phyloP scores from a whole-genome alignment of 495 filamentous ascomycete genomes.

The Hypoxylon rickii region DNA sequence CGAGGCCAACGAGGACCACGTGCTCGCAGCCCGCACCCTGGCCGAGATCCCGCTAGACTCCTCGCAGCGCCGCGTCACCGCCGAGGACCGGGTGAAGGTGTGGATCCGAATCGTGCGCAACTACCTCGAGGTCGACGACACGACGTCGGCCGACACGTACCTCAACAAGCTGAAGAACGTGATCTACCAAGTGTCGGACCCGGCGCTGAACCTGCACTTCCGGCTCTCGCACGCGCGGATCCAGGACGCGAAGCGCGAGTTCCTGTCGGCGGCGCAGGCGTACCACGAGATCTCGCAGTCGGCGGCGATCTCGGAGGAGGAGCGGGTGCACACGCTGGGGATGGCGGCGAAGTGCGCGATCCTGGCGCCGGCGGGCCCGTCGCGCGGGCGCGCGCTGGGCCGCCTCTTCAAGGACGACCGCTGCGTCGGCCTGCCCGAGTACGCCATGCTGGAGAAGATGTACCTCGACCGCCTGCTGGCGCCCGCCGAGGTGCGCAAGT shows the following conservation, averaged over 20 bases:
- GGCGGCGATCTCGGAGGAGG: slow-evolving; percentile 77
- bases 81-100: slow-evolving; percentile 74
- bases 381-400: slow-evolving; percentile 76
- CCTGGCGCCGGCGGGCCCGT: slow-evolving; percentile 86
- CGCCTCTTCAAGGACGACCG: slow-evolving; percentile 95
- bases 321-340: slow-evolving; percentile 76
- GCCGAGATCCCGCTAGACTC: slow-evolving; percentile 85
- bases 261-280: slow-evolving; percentile 84
- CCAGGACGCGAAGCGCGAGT: slow-evolving; percentile 84
- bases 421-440: slow-evolving; percentile 73
- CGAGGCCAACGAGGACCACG: slow-evolving; percentile 80
- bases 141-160: slow-evolving; percentile 79
- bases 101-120: slow-evolving; percentile 95
- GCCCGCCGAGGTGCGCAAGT: slow-evolving; percentile 80
- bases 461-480: slow-evolving; percentile 86
- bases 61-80: slow-evolving; percentile 79
- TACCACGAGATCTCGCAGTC: slow-evolving; percentile 86
- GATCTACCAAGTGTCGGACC: slow-evolving; percentile 75
- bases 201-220: slow-evolving; percentile 77
- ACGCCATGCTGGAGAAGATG: slow-evolving; percentile 94
- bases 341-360: slow-evolving; percentile 96
- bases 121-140: slow-evolving; percentile 93
- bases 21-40: slow-evolving; percentile 74
- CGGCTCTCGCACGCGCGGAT: slow-evolving; percentile 90
- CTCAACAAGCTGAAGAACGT: slow-evolving; percentile 92